These are phyloP conservation scores for Cavenderia fasciculata DNA, from an alignment of 78 protist genomes.

Conservation along the genomic window DNA sequence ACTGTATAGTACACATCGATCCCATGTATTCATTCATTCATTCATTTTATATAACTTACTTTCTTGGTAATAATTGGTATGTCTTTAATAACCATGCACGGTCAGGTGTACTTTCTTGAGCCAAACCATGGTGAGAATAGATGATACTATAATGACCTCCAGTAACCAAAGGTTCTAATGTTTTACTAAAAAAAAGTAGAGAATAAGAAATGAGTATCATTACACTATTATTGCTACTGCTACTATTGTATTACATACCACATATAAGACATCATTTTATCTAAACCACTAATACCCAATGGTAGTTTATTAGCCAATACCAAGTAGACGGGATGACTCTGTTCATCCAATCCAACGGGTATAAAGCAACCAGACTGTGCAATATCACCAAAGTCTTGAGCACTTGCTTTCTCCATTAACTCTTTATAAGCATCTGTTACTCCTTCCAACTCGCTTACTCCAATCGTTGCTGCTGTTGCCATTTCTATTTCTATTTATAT, in stretches of 20 bases:
- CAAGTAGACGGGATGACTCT: slow-evolving; percentile 16
- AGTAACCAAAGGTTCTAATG: slow-evolving; percentile 53
- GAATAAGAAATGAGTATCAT: too few relatives aligned
- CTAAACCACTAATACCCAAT: background rate
- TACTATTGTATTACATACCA: slow-evolving; percentile 11
- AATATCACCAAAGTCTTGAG: slow-evolving; percentile 1
- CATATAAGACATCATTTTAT: slow-evolving; percentile 12
- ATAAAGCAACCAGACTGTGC: background rate
- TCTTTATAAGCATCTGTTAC: slow-evolving; percentile 21
- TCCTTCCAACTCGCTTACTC: slow-evolving; percentile 43
- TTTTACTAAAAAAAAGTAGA: too few relatives aligned
- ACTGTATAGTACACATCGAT: too few relatives aligned
- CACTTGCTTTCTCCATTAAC: slow-evolving; percentile 16
- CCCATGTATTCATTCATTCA: background rate
- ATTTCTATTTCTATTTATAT: too few relatives aligned
- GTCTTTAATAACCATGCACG: slow-evolving; percentile 22
- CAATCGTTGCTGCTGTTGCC: slow-evolving; percentile 5
- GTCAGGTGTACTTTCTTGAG: slow-evolving; percentile 50
- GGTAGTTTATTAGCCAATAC: slow-evolving; percentile 29
- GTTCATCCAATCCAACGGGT: slow-evolving; percentile 26
- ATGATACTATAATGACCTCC: slow-evolving; percentile 19
- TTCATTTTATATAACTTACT: slow-evolving; percentile 14
- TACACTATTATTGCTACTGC: too few relatives aligned
- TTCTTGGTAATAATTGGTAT: slow-evolving; percentile 71
- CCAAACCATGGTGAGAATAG: slow-evolving; percentile 43